phyloP scores from a whole-genome alignment of 108 stramenopile genomes.

The Seminavis robusta region DNA sequence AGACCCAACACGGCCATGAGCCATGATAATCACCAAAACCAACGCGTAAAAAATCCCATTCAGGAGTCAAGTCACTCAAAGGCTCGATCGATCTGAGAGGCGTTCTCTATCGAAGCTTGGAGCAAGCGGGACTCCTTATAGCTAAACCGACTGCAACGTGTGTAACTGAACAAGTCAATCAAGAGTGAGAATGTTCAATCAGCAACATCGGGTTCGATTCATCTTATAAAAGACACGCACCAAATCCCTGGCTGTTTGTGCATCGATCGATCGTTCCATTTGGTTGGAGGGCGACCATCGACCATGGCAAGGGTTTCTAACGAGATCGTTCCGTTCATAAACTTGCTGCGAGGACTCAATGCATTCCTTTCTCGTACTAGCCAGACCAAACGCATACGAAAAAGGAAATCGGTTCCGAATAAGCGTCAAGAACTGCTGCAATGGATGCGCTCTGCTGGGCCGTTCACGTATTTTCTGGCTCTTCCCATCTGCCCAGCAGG shows the following conservation, averaged over 20 bases:
- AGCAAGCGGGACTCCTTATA: slow-evolving; percentile 54
- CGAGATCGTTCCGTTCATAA: slow-evolving; percentile 37
- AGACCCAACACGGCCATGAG: too few relatives aligned
- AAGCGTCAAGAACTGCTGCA: slow-evolving; percentile 34
- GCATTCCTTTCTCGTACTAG: slow-evolving; percentile 42
- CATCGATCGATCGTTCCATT: slow-evolving; percentile 29
- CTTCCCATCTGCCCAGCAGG: slow-evolving; percentile 54
- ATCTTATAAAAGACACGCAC: slow-evolving; percentile 47
- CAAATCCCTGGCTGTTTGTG: slow-evolving; percentile 39
- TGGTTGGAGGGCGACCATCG: slow-evolving; percentile 27
- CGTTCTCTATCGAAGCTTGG: slow-evolving; percentile 51
- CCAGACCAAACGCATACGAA: slow-evolving; percentile 54
- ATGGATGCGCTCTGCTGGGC: slow-evolving; percentile 17
- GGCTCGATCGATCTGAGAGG: slow-evolving; percentile 39
- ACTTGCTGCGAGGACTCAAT: slow-evolving; percentile 51
- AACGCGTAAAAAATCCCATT: slow-evolving; percentile 53
- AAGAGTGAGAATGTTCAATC: too few relatives aligned
- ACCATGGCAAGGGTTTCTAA: slow-evolving; percentile 52
- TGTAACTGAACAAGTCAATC: too few relatives aligned
- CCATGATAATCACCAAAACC: slow-evolving; percentile 26
- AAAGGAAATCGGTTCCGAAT: slow-evolving; percentile 59
- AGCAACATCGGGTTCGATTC: too few relatives aligned
- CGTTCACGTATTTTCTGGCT: slow-evolving; percentile 28
- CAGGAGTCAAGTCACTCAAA: slow-evolving; percentile 60
- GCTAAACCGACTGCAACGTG: too few relatives aligned